These are phyloP conservation scores for Phytophthora macrochlamydospora DNA, from an alignment of 352 stramenopile species.

Conservation along the genomic window DNA sequence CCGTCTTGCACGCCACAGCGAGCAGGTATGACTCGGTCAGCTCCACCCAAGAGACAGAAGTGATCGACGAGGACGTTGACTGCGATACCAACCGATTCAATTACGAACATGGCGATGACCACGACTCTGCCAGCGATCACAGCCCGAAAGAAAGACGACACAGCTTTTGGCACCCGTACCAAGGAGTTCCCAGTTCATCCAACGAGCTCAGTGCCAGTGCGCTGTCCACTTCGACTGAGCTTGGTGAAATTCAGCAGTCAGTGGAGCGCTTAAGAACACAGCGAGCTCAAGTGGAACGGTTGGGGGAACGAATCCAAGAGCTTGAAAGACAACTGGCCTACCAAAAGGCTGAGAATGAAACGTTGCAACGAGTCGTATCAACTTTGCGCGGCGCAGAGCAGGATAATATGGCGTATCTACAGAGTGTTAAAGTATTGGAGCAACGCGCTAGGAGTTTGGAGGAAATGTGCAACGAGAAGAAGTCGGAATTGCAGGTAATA, in stretches of 20 bases:
- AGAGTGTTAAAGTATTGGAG: conserved; percentile 64
- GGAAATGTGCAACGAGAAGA: conserved; percentile 34
- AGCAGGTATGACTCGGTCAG: not conserved
- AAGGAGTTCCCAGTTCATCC: not conserved
- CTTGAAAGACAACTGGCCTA: conserved; percentile 41
- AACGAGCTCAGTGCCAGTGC: conserved; percentile 13
- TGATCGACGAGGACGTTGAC: not conserved
- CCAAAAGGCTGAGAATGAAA: conserved; percentile 48
- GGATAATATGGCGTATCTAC: conserved; percentile 60
- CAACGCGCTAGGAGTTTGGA: conserved; percentile 52
- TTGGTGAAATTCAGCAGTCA: conserved; percentile 61
- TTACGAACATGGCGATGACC: not conserved
- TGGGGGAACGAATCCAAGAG: conserved; percentile 45
- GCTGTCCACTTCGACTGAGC: conserved; percentile 21
- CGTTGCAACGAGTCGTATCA: conserved; percentile 42
- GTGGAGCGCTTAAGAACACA: conserved; percentile 56
- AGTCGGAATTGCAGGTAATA: conserved; percentile 24
- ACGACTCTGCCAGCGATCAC: conserved; percentile 8
- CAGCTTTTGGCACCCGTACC: conserved; percentile 1
- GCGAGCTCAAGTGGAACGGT: conserved; percentile 56
- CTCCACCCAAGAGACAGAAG: not conserved
- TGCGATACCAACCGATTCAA: not conserved
- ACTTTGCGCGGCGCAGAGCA: conserved; percentile 47
- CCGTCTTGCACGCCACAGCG: not conserved
- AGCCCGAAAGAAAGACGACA: not conserved